Conservation (phyloP, 1,284 basidiomycete genomes). For the Ceratobasidium sp. region DNA sequence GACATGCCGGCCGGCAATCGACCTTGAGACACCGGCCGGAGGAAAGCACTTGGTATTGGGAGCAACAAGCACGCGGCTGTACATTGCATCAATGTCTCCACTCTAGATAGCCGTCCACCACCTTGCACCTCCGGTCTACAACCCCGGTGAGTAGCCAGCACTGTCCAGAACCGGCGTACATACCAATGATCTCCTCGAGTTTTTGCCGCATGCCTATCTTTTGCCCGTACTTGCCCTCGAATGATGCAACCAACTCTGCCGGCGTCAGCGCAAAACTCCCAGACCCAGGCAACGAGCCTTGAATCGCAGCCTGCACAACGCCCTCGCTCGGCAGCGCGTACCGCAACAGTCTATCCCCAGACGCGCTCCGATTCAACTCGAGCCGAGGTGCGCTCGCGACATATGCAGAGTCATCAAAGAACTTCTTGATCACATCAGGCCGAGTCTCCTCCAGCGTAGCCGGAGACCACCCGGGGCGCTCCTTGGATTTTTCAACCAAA, state of each 20-base stretch:
- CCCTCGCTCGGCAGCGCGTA: slow-evolving; percentile 76
- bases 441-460: slow-evolving; percentile 68
- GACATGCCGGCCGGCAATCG: neutral
- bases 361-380: slow-evolving; percentile 54
- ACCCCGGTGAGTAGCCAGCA: slow-evolving; percentile 57
- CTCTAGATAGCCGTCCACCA: slow-evolving; percentile 48
- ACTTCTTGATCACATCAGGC: slow-evolving; percentile 66
- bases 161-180: slow-evolving; percentile 70
- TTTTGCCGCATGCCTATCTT: slow-evolving; percentile 82
- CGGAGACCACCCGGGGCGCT: slow-evolving; percentile 76
- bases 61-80: slow-evolving; percentile 15
- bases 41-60: slow-evolving; percentile 10
- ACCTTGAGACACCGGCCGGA: slow-evolving; percentile 16
- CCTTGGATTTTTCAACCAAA: slow-evolving; percentile 72
- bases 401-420: slow-evolving; percentile 71
- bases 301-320: slow-evolving; percentile 72
- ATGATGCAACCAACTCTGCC: slow-evolving; percentile 70
- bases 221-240: slow-evolving; percentile 62
- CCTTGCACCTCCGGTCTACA: slow-evolving; percentile 35
- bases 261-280: slow-evolving; percentile 69
- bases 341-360: slow-evolving; percentile 50
- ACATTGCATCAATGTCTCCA: slow-evolving; percentile 47
- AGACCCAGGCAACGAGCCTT: slow-evolving; percentile 66
- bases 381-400: slow-evolving; percentile 64
- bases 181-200: slow-evolving; percentile 74